phyloP scores from a whole-genome alignment of 129 eudicot species.

The Scalesia atractyloides region DNA sequence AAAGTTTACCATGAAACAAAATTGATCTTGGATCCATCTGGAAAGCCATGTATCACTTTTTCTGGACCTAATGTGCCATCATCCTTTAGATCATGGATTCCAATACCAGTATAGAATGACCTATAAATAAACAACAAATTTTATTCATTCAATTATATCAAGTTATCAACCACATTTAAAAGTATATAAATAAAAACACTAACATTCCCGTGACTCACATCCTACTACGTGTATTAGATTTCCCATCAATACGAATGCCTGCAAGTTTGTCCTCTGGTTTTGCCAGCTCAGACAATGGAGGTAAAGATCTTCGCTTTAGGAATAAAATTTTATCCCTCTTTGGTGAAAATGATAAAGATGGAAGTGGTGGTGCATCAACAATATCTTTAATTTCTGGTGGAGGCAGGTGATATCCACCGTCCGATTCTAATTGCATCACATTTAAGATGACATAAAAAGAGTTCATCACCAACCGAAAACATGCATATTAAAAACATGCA shows the following conservation, averaged over 20 bases:
- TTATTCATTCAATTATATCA: not conserved
- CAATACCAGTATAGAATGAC: constrained; percentile 97
- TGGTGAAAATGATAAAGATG: constrained; percentile 87
- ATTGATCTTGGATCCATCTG: constrained; percentile 88
- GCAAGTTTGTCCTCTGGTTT: constrained; percentile 94
- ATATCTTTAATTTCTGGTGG: constrained; percentile 91
- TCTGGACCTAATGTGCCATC: constrained; percentile 93
- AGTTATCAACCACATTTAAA: not conserved
- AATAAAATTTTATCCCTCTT: constrained; percentile 77
- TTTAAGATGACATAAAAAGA: not conserved
- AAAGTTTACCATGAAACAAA: constrained; percentile 72
- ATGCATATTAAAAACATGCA: not conserved
- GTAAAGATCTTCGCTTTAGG: constrained; percentile 80
- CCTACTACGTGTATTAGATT: constrained; percentile 84
- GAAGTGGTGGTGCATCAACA: constrained; percentile 98
- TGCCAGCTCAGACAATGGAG: constrained; percentile 90
- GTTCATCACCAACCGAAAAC: not conserved
- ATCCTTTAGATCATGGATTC: constrained; percentile 64
- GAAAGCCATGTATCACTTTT: constrained; percentile 77
- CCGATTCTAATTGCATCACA: constrained; percentile 43
- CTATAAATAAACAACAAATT: constrained; percentile 36
- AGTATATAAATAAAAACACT: not conserved
- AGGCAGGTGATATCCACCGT: constrained; percentile 82
- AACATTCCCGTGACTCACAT: constrained; percentile 57
- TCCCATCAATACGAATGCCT: constrained; percentile 88